Evolutionary conservation across 345 rosid genomes (phyloP), one percentile per base, ranked within the genome.

Genomic region (Angophora floribunda): DNA sequence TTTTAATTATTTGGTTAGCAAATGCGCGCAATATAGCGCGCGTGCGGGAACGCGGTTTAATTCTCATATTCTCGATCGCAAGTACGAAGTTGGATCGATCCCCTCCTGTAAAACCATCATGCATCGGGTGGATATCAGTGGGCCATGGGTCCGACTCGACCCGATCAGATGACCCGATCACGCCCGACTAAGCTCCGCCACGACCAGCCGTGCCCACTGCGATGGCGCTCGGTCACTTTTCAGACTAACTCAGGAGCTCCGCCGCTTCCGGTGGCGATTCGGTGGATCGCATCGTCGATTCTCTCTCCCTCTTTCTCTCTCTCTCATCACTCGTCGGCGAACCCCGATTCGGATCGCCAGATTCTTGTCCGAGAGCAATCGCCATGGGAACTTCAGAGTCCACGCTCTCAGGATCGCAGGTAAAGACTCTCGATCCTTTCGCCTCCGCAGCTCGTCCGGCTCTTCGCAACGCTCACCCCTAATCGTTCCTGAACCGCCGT

Each of bases 341-440:
- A 75, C 26, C 49, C 82, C 28, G 82, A 36, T 41, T 75, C 49
- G 49, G 82, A 41, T 75, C 28, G 4, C 82, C 49, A 10, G 14
- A 75, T 36, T 75, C 82, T 75, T 36, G 28, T 19, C 49, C 28
- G 82, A 0, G 0, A 75, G 49, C 82, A 75, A 41, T 41, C 28
- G 15, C 49, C 82, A 87, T 70, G 85, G 88, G 88, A 45, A 91
- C 92, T 52, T 87, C 89, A 17, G 95, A 95, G 87, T 94, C 97
- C 49, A 84, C 91, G 3, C 92, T 93, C n/a, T 91, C 91, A 6
- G 90, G 89, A 85, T 90, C 93, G 7, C 94, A 91, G 96, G 99
- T 95, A 86, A 36, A 36, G 41, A 90, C 19, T 70, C 44, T 86
- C 9, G 85, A 53, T 45, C 61, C n/a, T 53, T 19, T 10, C 13